A percentile compares a stretch with the other conserved stretches of the same genome.
Evolutionary conservation across 164 flowering plant genomes (phyloP).

Genomic region (Tetrastigma voinierianum): DNA sequence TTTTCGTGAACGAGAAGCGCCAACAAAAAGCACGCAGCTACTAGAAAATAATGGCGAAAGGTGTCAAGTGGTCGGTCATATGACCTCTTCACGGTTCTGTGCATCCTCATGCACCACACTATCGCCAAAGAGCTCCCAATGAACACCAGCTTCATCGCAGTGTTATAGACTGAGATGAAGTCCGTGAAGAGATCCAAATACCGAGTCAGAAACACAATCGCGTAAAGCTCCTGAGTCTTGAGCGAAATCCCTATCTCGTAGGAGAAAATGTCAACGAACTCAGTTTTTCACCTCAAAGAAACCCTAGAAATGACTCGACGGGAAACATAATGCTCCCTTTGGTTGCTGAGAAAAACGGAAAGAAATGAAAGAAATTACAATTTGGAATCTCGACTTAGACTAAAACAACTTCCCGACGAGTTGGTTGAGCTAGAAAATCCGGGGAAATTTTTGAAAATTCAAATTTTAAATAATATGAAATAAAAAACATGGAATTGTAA

Average conservation of each 20-base stretch:
- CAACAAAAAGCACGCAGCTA: too few relatives aligned
- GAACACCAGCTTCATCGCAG: too few relatives aligned
- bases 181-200: conserved; percentile 83
- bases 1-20: too few relatives aligned
- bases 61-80: too few relatives aligned
- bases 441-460: neutral
- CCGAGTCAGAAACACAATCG: conserved; percentile 72
- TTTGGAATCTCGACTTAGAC: neutral
- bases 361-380: neutral
- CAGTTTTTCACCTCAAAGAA: neutral
- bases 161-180: conserved; percentile 72
- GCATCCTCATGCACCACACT: too few relatives aligned
- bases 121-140: too few relatives aligned
- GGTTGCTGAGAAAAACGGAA: neutral
- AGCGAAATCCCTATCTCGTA: conserved; percentile 67
- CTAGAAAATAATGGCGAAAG: too few relatives aligned
- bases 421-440: neutral
- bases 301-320: neutral
- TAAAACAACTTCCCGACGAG: neutral
- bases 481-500: neutral
- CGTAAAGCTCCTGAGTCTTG: conserved; percentile 91
- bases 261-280: neutral
- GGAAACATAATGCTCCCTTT: conserved; percentile 8
- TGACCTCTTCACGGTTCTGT: too few relatives aligned
- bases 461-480: too few relatives aligned